A percentile compares a stretch with the other conserved stretches of the same genome.
Evolutionary conservation across 2,329 filamentous ascomycete species (phyloP).

Genomic region (Lachnellula subtilissima): DNA sequence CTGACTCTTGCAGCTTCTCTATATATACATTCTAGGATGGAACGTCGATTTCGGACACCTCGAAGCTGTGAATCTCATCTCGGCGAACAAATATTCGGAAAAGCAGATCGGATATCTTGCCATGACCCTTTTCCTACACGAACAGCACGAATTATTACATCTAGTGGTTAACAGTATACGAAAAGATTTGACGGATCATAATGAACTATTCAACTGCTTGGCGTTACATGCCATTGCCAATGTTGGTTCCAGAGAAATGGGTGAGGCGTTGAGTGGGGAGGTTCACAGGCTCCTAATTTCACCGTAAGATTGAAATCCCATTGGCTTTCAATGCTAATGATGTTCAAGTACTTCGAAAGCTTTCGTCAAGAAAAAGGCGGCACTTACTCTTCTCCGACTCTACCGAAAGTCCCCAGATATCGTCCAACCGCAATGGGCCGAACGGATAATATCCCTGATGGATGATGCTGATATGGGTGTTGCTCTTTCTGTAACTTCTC

Average conservation of each 20-base stretch:
- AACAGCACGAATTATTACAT: conserved; percentile 93
- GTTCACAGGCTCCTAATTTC: conserved; percentile 93
- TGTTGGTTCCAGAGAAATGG: conserved; percentile 94
- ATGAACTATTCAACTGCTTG: conserved; percentile 95
- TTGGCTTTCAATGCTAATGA: conserved; percentile 10
- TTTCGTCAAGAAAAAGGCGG: conserved; percentile 99
- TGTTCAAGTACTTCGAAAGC: conserved; percentile 70
- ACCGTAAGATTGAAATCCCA: conserved; percentile 56
- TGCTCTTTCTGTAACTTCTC: conserved; percentile 87
- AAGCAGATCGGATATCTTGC: conserved; percentile 99
- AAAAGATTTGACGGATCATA: conserved; percentile 90
- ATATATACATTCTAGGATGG: conserved; percentile 98
- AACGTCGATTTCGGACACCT: conserved; percentile 98
- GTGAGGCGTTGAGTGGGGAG: conserved; percentile 84
- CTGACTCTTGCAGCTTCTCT: conserved; percentile 57
- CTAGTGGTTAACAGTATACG: conserved; percentile 97
- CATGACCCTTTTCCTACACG: conserved; percentile 94
- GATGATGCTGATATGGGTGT: conserved; percentile 94
- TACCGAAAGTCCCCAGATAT: conserved; percentile 94
- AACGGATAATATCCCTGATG: conserved; percentile 98
- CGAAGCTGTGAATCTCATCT: conserved; percentile 96
- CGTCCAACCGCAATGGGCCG: conserved; percentile 93
- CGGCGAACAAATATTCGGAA: conserved; percentile 94
- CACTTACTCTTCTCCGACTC: conserved; percentile 82
- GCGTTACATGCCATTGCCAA: conserved; percentile 97